Evolutionary conservation across 2,329 filamentous ascomycete species (phyloP), one percentile per base, ranked within the genome.

Genomic region (Pyricularia sp.): DNA sequence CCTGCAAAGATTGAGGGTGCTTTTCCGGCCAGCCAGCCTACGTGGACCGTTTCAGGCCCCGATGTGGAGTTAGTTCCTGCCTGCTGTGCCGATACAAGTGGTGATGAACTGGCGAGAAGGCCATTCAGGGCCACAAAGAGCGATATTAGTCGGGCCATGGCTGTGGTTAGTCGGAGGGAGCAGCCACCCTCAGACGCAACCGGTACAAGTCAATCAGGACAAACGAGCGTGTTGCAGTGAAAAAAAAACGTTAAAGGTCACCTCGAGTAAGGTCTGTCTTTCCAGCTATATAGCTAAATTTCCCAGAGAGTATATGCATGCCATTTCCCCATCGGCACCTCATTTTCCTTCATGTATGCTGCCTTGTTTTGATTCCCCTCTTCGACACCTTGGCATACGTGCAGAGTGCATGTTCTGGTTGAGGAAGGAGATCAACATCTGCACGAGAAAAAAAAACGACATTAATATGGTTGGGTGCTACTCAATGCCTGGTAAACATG

Each of bases 21-120:
- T 10, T 44, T 33, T 28, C 49, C 60, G 22, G 33, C 64, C 19
- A 65, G 26, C 64, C 64, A 65, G 28, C 57, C 40, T 22, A 65
- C 64, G 26, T 53, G 40, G 59, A 55, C 40, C 28, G 33, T 31
- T 19, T 62, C 64, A 16, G 55, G 13, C 19, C 16, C 40, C 8
- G 40, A 49, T 1, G 40, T 49, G 40, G 40, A 49, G 40, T 49
- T 49, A 1, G 5, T 3, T 9, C 40, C 40, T 49, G 40, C 19
- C 1, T n/a, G 16, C 40, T 49, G 40, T 1, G 55, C 55, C 55
- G 26, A 59, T 26, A 12, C 55, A 12, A 59, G 5, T 26, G 24
- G 28, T 19, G 24, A 19, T 13, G 53, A 24, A 9, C 53, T 16
- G n/a, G 16, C 3, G 55, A 59, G 13, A 7, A 59, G 13, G 13